Evolutionary conservation across 129 eudicot species (phyloP).

Genomic region (Logfia minima): DNA sequence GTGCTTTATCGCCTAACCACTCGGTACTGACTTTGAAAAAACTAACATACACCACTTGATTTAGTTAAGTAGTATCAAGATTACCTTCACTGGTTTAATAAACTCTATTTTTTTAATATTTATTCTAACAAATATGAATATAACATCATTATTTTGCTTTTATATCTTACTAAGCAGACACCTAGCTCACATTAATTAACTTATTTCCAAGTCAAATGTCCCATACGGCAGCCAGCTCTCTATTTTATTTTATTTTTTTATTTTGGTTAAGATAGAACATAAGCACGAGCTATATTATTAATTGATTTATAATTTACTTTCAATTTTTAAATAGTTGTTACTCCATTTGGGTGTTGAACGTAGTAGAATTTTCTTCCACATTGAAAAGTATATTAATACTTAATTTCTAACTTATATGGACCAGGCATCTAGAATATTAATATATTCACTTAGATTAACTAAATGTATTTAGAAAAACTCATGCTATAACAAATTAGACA

Average conservation of each 20-base stretch:
- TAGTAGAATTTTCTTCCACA: not conserved
- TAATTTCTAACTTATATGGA: not conserved
- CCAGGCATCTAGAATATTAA: not conserved
- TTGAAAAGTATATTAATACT: not conserved
- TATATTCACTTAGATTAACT: not conserved
- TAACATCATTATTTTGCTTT: not conserved
- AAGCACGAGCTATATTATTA: not conserved
- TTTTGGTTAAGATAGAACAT: not conserved
- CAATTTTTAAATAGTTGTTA: not conserved
- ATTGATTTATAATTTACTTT: not conserved
- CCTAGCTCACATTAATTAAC: conserved; percentile 18
- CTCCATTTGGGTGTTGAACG: not conserved
- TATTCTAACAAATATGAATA: conserved; percentile 2
- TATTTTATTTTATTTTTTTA: not conserved
- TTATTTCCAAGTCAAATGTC: conserved; percentile 25
- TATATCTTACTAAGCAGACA: conserved; percentile 11
- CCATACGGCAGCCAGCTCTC: conserved; percentile 9
- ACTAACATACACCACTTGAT: conserved; percentile 20
- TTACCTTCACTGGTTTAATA: conserved; percentile 21
- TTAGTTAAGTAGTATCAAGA: not conserved
- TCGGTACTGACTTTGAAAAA: conserved; percentile 33
- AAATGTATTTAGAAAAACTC: not conserved
- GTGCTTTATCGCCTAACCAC: conserved; percentile 38
- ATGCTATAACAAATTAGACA: not conserved
- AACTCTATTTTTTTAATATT: not conserved